phyloP scores from a whole-genome alignment of 23 red algal species.

The Gracilaria caudata region DNA sequence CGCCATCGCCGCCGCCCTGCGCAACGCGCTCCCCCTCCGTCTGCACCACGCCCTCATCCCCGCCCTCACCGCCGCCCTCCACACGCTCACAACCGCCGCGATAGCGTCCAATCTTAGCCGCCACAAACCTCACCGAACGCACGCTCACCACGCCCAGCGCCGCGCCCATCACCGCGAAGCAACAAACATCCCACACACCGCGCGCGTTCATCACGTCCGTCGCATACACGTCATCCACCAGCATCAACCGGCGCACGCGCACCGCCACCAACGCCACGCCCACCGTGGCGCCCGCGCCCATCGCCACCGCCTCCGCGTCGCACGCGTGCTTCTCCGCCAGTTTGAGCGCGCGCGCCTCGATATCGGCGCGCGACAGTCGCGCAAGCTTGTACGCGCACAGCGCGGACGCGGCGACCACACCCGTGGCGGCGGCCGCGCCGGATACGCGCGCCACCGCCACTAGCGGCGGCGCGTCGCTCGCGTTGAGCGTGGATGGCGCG shows the following conservation, averaged over 20 bases:
- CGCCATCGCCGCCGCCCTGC: background rate
- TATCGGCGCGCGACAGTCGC: constrained; percentile 11
- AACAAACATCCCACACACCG: constrained; percentile 27
- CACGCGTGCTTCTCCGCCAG: background rate
- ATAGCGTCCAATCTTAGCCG: background rate
- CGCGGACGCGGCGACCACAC: background rate
- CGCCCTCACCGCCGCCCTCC: background rate
- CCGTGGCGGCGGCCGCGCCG: constrained; percentile 18
- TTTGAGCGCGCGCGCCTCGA: constrained; percentile 18
- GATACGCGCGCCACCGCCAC: constrained; percentile 29
- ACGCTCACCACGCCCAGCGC: background rate
- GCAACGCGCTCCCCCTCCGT: background rate
- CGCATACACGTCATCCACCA: background rate
- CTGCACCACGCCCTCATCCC: background rate
- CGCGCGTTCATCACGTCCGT: background rate
- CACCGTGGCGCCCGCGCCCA: constrained; percentile 4
- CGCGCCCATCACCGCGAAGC: constrained; percentile 50
- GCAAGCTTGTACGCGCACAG: background rate
- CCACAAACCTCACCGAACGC: background rate
- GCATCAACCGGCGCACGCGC: constrained; percentile 17
- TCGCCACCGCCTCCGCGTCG: background rate
- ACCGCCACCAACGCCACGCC: constrained; percentile 20
- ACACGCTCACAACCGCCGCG: background rate
- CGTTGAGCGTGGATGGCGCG: constrained; percentile 20
- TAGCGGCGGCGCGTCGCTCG: constrained; percentile 42